Base-by-base conservation (phyloP, 192 early-diverging fungal species). In the Backusella macrospora region DNA sequence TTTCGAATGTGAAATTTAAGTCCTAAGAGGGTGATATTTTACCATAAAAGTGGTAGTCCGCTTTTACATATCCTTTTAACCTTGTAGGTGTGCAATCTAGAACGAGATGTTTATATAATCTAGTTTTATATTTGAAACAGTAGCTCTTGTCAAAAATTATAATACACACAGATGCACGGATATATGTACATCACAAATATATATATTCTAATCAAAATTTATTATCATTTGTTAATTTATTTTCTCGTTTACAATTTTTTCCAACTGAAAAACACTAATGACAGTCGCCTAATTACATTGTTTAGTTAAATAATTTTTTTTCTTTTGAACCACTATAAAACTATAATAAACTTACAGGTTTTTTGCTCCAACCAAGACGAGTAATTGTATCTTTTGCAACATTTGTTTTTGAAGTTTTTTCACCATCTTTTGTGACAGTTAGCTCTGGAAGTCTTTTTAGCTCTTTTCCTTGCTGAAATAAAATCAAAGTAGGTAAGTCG, bases 401-500 rank as follows among this genome's bases (percentile, higher is more conserved):
- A 73, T 70, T 64, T 55, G 72, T 42, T 21, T 62, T 72, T 64
- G 76, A 73, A 4, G n/a, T 37, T 23, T 71, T 63, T 26, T 70
- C 71, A 55, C 78, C 77, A 5, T 80, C 75, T 38, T 79, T 78
- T 43, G 77, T 78, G 3, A 74, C 70, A 15, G 78, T 46, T 13
- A 82, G 75, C 39, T 81, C 71, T 6, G 86, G 86, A 10, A 88
- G 73, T 45, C 85, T 76, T 43, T 74, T 78, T 42, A 81, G 55
- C 37, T 84, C 78, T 37, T 72, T 76, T 40, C 86, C 85, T 62
- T 88, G 70, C 64, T 88, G 84, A 49, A 88, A 80, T 18, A 86
- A 65, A 37, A 86, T 78, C 37, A 88, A 55, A 4, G 86, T 85
- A 39, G 86, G 86, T 1, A 88, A 47, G 74, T 88, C 86, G 47